Evolutionary conservation across 192 early-diverging fungal species (phyloP), one percentile per base, ranked within the genome.

Genomic region (Coemansia sp.): DNA sequence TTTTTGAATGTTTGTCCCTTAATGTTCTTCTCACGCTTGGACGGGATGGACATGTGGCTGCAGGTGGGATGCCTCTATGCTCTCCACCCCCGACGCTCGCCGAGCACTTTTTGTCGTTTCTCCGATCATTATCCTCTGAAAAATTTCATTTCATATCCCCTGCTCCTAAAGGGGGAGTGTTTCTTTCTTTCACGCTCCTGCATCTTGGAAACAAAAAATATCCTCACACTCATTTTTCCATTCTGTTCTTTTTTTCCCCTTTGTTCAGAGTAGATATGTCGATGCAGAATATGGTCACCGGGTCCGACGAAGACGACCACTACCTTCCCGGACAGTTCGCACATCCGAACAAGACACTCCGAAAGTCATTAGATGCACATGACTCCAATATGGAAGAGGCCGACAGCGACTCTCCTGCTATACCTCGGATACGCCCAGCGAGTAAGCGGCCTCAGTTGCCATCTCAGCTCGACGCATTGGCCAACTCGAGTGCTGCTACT

Each of bases 271-370:
- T 27, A 64, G 18, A 64, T n/a, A 70, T 82, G 79, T 70, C 79
- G 34, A 53, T 61, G 16, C 68, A 62, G 41, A 69, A 63, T 59
- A 59, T 67, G 39, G 47, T 53, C 35, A 29, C 50, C 20, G 68
- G 65, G n/a, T 61, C 80, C 35, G 76, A 78, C 47, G 81, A 78
- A 49, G 81, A 83, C 68, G 75, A 83, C 32, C 81, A 83, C 67
- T 83, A 83, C 64, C 69, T 75, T 40, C 38, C 63, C 40, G 62
- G 70, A 50, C 75, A 83, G 53, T 66, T 73, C 16, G 70, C 73
- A n/a, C 76, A 74, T 38, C 81, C 81, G 8, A 83, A 65, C 70
- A 83, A 83, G 61, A 24, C 81, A 20, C 62, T 49, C 37, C 68
- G 80, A 52, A 56, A 56, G 53, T 56, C 53, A 2, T 30, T 56